Conservation (phyloP, 1,139 yeast genomes). For the Candida sanyaensis region DNA sequence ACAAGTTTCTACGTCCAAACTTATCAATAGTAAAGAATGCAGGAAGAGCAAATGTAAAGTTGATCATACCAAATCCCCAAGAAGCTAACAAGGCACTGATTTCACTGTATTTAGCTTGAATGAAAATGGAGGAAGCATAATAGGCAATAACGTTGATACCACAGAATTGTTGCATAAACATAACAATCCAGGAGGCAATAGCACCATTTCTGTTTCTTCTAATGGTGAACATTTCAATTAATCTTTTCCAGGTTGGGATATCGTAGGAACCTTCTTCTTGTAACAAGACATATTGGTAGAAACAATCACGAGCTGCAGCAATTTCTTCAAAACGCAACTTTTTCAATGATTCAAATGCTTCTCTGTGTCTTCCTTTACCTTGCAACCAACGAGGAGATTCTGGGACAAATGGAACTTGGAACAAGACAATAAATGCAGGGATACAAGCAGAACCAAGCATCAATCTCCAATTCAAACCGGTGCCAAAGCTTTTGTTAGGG, state of each 20-base stretch:
- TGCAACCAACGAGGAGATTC: slow-evolving; percentile 83
- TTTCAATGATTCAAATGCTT: slow-evolving; percentile 56
- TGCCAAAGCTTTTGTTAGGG: slow-evolving; percentile 38
- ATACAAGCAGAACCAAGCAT: slow-evolving; percentile 79
- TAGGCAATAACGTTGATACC: slow-evolving; percentile 90
- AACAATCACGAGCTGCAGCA: slow-evolving; percentile 75
- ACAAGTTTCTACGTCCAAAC: slow-evolving; percentile 72
- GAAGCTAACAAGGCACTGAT: slow-evolving; percentile 70
- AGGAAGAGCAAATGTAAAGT: slow-evolving; percentile 80
- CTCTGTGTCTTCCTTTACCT: slow-evolving; percentile 60
- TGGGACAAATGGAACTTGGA: slow-evolving; percentile 71
- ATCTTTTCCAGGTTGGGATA: slow-evolving; percentile 52
- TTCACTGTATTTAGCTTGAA: slow-evolving; percentile 63
- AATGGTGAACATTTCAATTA: slow-evolving; percentile 59
- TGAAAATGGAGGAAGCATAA: slow-evolving; percentile 73
- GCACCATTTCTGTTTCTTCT: slow-evolving; percentile 86
- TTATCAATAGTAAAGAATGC: slow-evolving; percentile 82
- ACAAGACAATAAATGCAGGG: slow-evolving; percentile 68
- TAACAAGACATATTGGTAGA: slow-evolving; percentile 67
- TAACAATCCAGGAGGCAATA: slow-evolving; percentile 76
- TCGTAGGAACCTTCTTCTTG: slow-evolving; percentile 64
- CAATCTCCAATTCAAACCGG: slow-evolving; percentile 70
- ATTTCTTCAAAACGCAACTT: slow-evolving; percentile 52
- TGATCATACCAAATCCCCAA: slow-evolving; percentile 84
- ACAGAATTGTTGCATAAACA: slow-evolving; percentile 92